Evolutionary conservation across 2,329 filamentous ascomycete genomes (phyloP).

Genomic region (Colletotrichum kahawae): DNA sequence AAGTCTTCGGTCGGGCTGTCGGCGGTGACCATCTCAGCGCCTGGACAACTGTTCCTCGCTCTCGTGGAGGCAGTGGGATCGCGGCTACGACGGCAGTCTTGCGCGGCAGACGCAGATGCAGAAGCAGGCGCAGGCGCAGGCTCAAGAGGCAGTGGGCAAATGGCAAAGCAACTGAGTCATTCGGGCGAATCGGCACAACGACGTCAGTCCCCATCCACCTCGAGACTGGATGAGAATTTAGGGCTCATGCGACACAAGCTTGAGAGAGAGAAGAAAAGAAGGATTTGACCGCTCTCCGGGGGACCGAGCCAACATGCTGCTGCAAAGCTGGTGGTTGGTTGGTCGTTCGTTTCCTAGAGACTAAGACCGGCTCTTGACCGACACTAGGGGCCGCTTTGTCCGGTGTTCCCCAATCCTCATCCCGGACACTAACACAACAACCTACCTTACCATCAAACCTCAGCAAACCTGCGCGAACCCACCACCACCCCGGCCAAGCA

Average conservation of each 20-base stretch:
- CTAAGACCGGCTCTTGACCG: neutral
- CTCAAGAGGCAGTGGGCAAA: neutral
- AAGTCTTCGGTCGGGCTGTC: neutral
- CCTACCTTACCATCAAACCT: neutral
- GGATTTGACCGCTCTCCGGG: neutral
- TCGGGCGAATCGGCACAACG: neutral
- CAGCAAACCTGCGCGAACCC: neutral
- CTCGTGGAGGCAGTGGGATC: neutral
- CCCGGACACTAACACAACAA: neutral
- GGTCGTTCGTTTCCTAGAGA: neutral
- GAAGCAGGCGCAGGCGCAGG: neutral
- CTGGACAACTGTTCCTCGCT: neutral
- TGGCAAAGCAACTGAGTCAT: neutral
- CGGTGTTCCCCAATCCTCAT: conserved; percentile 22
- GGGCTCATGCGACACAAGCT: neutral
- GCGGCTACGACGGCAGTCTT: neutral
- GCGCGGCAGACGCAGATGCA: neutral
- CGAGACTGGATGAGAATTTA: neutral
- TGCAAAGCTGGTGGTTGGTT: neutral
- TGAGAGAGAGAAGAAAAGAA: neutral
- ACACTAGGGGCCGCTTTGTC: conserved; percentile 10
- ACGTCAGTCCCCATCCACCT: neutral
- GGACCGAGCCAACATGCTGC: conserved; percentile 8
- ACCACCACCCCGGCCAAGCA: neutral
- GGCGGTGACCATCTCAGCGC: neutral